A percentile compares a stretch with the other conserved stretches of the same genome.
phyloP scores from a whole-genome alignment of 805 yeast genomes.

The Wickerhamiella siamensis region DNA sequence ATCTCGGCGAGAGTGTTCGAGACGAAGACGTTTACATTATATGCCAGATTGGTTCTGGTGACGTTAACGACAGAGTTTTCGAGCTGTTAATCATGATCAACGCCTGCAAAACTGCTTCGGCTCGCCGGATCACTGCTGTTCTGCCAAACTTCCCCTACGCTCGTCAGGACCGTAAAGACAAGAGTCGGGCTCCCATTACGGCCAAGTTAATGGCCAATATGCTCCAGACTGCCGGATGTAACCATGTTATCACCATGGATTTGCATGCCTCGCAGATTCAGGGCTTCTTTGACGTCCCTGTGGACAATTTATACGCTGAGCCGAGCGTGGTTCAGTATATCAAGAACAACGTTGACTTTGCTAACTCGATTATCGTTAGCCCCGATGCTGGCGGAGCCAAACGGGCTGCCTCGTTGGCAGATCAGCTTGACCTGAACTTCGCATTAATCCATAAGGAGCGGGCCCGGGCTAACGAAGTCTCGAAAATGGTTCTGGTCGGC shows the following conservation, averaged over 20 bases:
- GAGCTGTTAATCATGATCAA: conserved; percentile 82
- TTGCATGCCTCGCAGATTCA: conserved; percentile 96
- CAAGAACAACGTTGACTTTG: conserved; percentile 42
- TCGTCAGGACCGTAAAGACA: conserved; percentile 93
- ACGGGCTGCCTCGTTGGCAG: conserved; percentile 94
- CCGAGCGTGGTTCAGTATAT: conserved; percentile 82
- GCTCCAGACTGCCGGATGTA: conserved; percentile 89
- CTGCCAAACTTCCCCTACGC: conserved; percentile 96
- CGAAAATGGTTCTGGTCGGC: conserved; percentile 95
- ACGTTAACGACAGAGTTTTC: conserved; percentile 72
- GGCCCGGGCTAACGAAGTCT: conserved; percentile 89
- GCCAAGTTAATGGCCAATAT: conserved; percentile 90
- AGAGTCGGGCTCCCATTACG: conserved; percentile 90
- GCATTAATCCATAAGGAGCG: conserved; percentile 97
- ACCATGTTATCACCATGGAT: conserved; percentile 94
- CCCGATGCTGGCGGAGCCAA: conserved; percentile 99
- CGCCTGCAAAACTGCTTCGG: conserved; percentile 91
- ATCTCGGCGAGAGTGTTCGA: conserved; percentile 75
- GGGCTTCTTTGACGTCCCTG: conserved; percentile 93
- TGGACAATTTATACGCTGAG: conserved; percentile 91
- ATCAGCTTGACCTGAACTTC: conserved; percentile 78
- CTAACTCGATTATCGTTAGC: conserved; percentile 65
- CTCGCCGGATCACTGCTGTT: conserved; percentile 87
- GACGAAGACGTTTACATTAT: conserved; percentile 67
- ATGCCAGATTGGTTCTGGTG: conserved; percentile 71